Evolutionary conservation across 176 grass and related monocot genomes (phyloP), one percentile per base, ranked within the genome.

Genomic region (Hsuehochloa calcarea): DNA sequence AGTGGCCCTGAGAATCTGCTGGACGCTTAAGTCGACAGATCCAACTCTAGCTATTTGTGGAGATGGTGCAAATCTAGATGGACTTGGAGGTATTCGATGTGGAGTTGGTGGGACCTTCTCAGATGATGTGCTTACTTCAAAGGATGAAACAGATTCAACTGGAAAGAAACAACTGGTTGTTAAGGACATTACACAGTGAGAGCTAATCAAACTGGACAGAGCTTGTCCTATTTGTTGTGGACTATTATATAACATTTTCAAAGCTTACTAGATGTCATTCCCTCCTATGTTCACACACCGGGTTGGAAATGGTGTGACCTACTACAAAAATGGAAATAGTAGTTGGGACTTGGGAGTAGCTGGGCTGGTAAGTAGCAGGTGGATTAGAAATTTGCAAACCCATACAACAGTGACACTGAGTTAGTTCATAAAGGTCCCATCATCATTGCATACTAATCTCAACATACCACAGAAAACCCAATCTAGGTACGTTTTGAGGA

Each of bases 51-150:
- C 81, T 82, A 90, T 37, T 43, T 96, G 97, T 31, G 97, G 88
- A 46, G 97, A 98, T 17, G 85, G 87, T 35, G 93, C 91, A 51
- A 99, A 99, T 89, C 97, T 88, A 83, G 97, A 99, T 79, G 97
- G 97, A 79, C 97, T 99, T 72, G 97, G 97, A 86, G 97, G 93
- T 80, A 99, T 87, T 70, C 91, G 87, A 43, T 87, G 90, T 60
- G 91, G 93, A 79, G 91, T 94, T 37, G 86, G 76, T 43, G 87
- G 92, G 50, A 91, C n/a, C 90, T 92, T 99, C n/a, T 96, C 97
- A 20, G 93, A 92, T 22, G 92, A 87, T 35, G 94, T 81, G 84
- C 86, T 99, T 77, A 92, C 80, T 23, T 99, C 97, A 65, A 92
- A 82, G 54, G 97, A 94, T 79, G 90, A 74, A 68, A 82, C 12